A percentile compares a stretch with the other conserved stretches of the same genome.
These are phyloP conservation scores for Fusarium lateritium DNA, from an alignment of 2,329 filamentous ascomycete species.

Conservation along the genomic window DNA sequence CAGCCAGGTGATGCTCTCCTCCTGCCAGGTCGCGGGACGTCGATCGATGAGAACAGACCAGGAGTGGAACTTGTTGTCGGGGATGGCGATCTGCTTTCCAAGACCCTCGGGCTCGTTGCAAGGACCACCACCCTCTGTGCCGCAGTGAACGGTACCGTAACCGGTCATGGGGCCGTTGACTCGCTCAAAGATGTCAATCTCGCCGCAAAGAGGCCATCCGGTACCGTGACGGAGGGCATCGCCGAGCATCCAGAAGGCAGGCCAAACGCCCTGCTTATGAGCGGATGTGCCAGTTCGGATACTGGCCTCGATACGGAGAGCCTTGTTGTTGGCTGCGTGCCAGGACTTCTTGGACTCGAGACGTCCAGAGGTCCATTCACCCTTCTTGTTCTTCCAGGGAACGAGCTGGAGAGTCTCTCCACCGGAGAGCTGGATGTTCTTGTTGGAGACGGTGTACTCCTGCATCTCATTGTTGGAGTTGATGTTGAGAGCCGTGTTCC, in stretches of 20 bases:
- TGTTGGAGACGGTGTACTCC: conserved; percentile 60
- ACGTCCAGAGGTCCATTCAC: conserved; percentile 65
- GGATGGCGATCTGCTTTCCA: conserved; percentile 55
- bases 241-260: conserved; percentile 68
- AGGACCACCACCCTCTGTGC: conserved; percentile 58
- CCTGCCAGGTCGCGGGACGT: conserved; percentile 59
- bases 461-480: conserved; percentile 65
- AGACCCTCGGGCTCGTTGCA: conserved; percentile 65
- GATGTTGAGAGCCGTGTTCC: conserved; percentile 63
- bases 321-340: conserved; percentile 58
- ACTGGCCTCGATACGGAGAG: conserved; percentile 61
- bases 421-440: conserved; percentile 66
- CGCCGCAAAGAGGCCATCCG: conserved; percentile 64
- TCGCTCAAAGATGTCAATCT: conserved; percentile 67
- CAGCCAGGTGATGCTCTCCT: conserved; percentile 65
- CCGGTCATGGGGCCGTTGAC: conserved; percentile 62
- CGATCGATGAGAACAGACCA: conserved; percentile 66
- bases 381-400: conserved; percentile 57
- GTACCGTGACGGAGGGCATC: conserved; percentile 62
- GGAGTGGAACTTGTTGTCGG: conserved; percentile 63
- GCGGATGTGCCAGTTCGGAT: conserved; percentile 60
- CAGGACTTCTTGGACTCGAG: conserved; percentile 64
- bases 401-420: conserved; percentile 67
- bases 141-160: conserved; percentile 66
- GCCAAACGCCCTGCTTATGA: conserved; percentile 66